Conservation (phyloP, 140 eudicot genomes). For the Anethum foeniculum region DNA sequence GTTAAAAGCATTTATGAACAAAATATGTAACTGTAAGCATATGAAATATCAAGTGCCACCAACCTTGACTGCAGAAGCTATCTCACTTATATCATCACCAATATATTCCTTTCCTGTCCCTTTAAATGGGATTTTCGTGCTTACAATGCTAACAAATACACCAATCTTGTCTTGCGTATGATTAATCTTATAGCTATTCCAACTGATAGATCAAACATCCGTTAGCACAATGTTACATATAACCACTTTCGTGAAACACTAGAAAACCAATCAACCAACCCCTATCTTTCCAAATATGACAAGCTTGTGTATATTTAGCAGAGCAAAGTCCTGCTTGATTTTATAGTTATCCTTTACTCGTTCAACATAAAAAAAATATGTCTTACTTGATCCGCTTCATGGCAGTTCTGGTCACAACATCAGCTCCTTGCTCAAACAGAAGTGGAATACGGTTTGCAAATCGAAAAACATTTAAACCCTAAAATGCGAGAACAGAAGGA, state of each 20-base stretch:
- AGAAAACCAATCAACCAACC: background rate
- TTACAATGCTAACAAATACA: slow-evolving; percentile 94
- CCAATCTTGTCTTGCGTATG: slow-evolving; percentile 97
- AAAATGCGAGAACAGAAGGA: slow-evolving; percentile 12
- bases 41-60: background rate
- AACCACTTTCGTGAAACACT: background rate
- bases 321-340: background rate
- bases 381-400: slow-evolving; percentile 91
- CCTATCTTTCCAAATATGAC: background rate
- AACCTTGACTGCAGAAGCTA: slow-evolving; percentile 95
- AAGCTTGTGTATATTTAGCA: background rate
- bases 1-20: slow-evolving; percentile 4
- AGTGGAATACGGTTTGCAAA: slow-evolving; percentile 98
- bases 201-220: slow-evolving; percentile 40
- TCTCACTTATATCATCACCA: slow-evolving; percentile 98
- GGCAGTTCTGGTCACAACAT: slow-evolving; percentile 97
- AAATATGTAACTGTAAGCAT: background rate
- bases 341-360: background rate
- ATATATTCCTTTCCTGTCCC: slow-evolving; percentile 99
- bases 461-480: slow-evolving; percentile 94
- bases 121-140: slow-evolving; percentile 96
- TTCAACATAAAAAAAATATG: background rate
- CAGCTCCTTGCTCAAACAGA: slow-evolving; percentile 99
- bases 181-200: slow-evolving; percentile 90
- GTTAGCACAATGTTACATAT: slow-evolving; percentile 4